Conservation (phyloP, 148 eudicot species). For the Dysphania ambrosioides region DNA sequence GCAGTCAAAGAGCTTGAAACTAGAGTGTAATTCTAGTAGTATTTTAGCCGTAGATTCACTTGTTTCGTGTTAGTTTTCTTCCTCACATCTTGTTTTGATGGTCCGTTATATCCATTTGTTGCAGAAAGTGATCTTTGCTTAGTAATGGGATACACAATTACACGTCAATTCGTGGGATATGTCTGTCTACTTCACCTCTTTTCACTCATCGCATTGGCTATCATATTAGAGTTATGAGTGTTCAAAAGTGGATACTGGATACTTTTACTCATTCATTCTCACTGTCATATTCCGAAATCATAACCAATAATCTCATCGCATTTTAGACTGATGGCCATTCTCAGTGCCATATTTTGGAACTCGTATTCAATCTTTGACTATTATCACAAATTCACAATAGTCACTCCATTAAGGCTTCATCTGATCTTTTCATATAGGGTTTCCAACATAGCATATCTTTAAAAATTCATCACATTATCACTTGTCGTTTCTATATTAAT, state of each 20-base stretch:
- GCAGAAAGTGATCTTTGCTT: neutral
- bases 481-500: too few relatives aligned
- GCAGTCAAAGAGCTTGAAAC: neutral
- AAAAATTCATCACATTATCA: too few relatives aligned
- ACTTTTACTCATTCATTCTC: neutral
- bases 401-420: neutral
- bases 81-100: neutral
- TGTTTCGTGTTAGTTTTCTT: too few relatives aligned
- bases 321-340: too few relatives aligned
- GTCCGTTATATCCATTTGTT: too few relatives aligned
- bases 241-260: neutral
- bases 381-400: neutral
- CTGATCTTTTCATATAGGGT: neutral
- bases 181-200: neutral
- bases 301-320: neutral
- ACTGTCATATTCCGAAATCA: neutral
- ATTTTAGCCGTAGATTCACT: too few relatives aligned
- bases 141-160: neutral
- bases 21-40: too few relatives aligned
- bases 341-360: too few relatives aligned
- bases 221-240: too few relatives aligned
- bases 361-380: too few relatives aligned
- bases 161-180: neutral
- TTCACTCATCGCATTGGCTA: neutral
- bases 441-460: conserved; percentile 58